These are phyloP conservation scores for Colletotrichum paranaense DNA, from an alignment of 2,329 filamentous ascomycete genomes.

Conservation along the genomic window DNA sequence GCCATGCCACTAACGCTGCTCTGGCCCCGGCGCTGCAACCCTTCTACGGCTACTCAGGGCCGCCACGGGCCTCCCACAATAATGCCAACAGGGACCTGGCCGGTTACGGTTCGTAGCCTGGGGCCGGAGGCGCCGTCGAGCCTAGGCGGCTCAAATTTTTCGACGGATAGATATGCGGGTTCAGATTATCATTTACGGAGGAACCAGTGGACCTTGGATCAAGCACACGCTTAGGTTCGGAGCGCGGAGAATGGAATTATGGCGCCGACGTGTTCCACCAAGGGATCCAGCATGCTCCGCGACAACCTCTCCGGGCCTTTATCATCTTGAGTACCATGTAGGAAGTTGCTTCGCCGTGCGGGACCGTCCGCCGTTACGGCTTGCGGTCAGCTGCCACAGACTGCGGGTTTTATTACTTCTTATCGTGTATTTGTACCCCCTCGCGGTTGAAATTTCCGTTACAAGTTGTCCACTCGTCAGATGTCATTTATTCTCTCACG, in stretches of 20 bases:
- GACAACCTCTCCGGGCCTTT: not conserved
- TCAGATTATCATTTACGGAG: not conserved
- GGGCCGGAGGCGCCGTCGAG: constrained; percentile 15
- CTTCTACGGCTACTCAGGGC: not conserved
- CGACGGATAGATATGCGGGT: not conserved
- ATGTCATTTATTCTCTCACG: constrained; percentile 19
- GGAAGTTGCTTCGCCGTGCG: constrained; percentile 3
- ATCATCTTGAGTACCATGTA: not conserved
- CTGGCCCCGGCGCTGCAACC: constrained; percentile 18
- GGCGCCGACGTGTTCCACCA: not conserved
- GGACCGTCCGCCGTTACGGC: constrained; percentile 14
- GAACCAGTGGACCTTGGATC: not conserved
- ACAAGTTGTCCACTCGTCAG: not conserved
- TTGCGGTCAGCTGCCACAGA: not conserved
- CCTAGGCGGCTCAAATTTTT: constrained; percentile 17
- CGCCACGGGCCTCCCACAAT: not conserved
- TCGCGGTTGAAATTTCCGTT: constrained; percentile 3
- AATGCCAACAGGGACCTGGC: constrained; percentile 23
- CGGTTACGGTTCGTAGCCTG: constrained; percentile 9
- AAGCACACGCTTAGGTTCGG: not conserved
- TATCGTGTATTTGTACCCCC: not conserved
- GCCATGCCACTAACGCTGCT: constrained; percentile 16
- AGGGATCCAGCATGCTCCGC: not conserved
- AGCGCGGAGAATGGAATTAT: not conserved
- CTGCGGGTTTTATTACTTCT: not conserved